These are phyloP conservation scores for Lecanoromycetidae sp. DNA, from an alignment of 2,329 filamentous ascomycete species.

Conservation along the genomic window DNA sequence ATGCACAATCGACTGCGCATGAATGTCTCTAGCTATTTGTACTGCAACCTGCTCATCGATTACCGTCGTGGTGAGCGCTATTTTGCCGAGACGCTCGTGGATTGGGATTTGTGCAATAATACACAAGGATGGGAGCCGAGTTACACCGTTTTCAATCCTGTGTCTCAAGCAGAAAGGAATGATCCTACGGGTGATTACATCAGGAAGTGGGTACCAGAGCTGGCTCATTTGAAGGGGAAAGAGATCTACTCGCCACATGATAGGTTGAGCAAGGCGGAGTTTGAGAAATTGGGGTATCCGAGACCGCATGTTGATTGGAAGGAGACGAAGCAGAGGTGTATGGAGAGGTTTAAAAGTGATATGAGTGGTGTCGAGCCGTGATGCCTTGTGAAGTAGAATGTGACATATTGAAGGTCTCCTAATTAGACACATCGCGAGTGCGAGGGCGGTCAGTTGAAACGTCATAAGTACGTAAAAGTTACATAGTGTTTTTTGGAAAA, in stretches of 20 bases:
- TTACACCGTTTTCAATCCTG: constrained; percentile 60
- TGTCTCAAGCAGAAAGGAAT: constrained; percentile 67
- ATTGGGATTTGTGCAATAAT: constrained; percentile 39
- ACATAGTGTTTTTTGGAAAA: no score
- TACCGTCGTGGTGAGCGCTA: constrained; percentile 40
- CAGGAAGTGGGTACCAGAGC: constrained; percentile 61
- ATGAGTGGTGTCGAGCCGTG: constrained; percentile 27
- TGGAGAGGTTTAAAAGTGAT: constrained; percentile 52
- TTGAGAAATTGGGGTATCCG: constrained; percentile 1
- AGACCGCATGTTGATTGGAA: constrained; percentile 58
- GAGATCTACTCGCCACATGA: constrained; percentile 37
- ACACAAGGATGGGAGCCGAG: constrained; percentile 43
- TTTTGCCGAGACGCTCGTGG: constrained; percentile 39
- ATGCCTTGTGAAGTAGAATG: neutral
- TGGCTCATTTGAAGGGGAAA: constrained; percentile 46
- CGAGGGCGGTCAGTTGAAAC: no score
- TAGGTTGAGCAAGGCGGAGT: neutral
- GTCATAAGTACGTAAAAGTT: no score
- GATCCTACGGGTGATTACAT: constrained; percentile 63
- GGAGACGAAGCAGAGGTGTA: constrained; percentile 48
- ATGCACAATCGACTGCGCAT: constrained; percentile 43
- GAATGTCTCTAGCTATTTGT: constrained; percentile 38
- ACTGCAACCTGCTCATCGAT: constrained; percentile 38
- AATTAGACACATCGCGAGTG: no score
- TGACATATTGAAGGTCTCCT: no score